These are phyloP conservation scores for Vitis cinerea DNA, from an alignment of 164 flowering plant species.

Conservation along the genomic window DNA sequence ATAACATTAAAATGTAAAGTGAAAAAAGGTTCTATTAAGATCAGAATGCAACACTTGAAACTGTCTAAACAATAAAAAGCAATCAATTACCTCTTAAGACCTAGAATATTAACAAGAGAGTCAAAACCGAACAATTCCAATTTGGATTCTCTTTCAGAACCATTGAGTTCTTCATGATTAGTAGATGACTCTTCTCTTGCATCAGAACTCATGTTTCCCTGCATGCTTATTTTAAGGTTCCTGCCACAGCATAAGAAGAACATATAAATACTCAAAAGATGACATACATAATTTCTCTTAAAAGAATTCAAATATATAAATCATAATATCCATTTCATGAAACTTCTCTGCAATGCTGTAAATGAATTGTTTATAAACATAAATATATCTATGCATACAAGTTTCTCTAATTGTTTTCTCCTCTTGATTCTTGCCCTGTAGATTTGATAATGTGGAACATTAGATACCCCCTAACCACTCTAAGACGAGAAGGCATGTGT, in stretches of 20 bases:
- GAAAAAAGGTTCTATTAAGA: not conserved
- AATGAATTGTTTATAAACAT: not conserved
- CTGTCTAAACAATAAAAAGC: not conserved
- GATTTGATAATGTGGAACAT: not conserved
- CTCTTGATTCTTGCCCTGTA: not conserved
- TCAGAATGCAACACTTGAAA: not conserved
- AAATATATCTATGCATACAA: not conserved
- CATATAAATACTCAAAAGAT: not conserved
- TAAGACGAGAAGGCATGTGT: not conserved
- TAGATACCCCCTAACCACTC: not conserved
- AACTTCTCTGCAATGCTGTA: no score
- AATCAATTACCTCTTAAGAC: constrained; percentile 71
- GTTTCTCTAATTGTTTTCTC: not conserved
- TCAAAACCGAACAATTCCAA: constrained; percentile 97
- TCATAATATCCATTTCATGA: no score
- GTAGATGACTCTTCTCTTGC: constrained; percentile 35
- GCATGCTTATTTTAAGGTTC: constrained; percentile 39
- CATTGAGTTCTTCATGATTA: constrained; percentile 38
- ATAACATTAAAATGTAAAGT: constrained; percentile 6
- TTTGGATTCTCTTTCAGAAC: constrained; percentile 65
- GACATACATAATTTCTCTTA: not conserved
- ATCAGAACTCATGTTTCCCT: constrained; percentile 27
- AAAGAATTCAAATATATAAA: not conserved
- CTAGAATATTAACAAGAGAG: constrained; percentile 94
- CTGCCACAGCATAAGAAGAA: constrained; percentile 30